Conservation (phyloP, 139 green algal genomes). For the Haematococcus lacustris region DNA sequence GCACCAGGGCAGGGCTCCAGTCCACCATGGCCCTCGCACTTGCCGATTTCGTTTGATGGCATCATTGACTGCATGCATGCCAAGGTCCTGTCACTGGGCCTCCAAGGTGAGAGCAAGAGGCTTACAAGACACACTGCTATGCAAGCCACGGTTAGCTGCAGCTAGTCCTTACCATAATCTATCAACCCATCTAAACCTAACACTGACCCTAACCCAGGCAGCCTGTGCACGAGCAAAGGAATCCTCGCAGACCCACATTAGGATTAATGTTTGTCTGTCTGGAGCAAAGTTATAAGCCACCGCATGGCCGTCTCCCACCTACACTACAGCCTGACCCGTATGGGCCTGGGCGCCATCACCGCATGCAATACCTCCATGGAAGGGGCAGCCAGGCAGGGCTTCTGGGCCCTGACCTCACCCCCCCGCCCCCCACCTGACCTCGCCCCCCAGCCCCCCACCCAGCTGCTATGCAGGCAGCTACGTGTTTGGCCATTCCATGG, state of each 20-base stretch:
- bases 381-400: not conserved
- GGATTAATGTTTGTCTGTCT: no score
- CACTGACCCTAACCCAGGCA: not conserved
- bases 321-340: not conserved
- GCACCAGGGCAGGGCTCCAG: slow-evolving; percentile 17
- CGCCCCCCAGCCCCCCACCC: not conserved
- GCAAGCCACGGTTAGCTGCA: no score
- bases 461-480: slow-evolving; percentile 9
- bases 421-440: not conserved
- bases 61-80: not conserved
- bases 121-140: no score
- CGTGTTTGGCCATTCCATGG: slow-evolving; percentile 31
- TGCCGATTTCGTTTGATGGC: not conserved
- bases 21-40: not conserved
- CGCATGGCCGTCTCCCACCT: not conserved
- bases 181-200: not conserved
- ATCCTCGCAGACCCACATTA: no score
- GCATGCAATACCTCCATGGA: not conserved
- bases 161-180: not conserved
- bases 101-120: slow-evolving; percentile 6
- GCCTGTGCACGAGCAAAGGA: no score
- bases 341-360: not conserved
- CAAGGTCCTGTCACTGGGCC: not conserved
- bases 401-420: not conserved
- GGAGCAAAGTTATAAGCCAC: not conserved